Evolutionary conservation across 2,329 filamentous ascomycete species (phyloP).

Genomic region (Dactylellina sp.): DNA sequence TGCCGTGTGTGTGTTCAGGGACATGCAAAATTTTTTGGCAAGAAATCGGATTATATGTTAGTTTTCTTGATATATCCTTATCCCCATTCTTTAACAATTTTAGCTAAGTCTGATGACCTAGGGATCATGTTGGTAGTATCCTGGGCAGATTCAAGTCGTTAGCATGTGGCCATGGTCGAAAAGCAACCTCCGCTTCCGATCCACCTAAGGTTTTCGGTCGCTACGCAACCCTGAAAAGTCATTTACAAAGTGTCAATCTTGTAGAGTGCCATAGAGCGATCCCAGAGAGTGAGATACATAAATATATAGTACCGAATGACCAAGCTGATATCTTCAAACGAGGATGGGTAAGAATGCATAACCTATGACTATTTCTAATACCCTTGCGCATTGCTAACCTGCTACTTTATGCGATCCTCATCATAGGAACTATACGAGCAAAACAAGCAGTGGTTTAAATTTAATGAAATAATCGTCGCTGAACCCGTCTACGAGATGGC

Average conservation of each 20-base stretch:
- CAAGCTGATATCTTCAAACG: slow-evolving; percentile 13
- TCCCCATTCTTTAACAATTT: too few species aligned
- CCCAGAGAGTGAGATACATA: background rate
- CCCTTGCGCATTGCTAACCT: too few species aligned
- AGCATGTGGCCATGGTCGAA: background rate
- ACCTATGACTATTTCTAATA: too few species aligned
- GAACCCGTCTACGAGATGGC: too few species aligned
- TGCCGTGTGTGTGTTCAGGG: slow-evolving; percentile 1
- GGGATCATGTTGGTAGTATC: slow-evolving; percentile 11
- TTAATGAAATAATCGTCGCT: too few species aligned
- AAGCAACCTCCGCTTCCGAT: background rate
- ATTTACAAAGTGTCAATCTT: background rate
- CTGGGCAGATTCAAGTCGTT: slow-evolving; percentile 27
- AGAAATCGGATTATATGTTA: slow-evolving; percentile 27
- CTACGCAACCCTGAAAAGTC: background rate
- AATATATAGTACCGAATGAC: slow-evolving; percentile 4
- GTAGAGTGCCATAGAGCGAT: slow-evolving; percentile 3
- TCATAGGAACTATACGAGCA: too few species aligned
- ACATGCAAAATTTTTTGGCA: background rate
- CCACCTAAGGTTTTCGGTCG: slow-evolving; percentile 7
- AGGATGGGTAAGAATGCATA: slow-evolving; percentile 27
- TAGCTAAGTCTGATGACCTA: background rate
- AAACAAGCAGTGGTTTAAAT: too few species aligned
- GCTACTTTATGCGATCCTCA: too few species aligned
- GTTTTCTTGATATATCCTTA: background rate